These are phyloP conservation scores for Xylaria sp. DNA, from an alignment of 2,329 filamentous ascomycete genomes.

Conservation along the genomic window DNA sequence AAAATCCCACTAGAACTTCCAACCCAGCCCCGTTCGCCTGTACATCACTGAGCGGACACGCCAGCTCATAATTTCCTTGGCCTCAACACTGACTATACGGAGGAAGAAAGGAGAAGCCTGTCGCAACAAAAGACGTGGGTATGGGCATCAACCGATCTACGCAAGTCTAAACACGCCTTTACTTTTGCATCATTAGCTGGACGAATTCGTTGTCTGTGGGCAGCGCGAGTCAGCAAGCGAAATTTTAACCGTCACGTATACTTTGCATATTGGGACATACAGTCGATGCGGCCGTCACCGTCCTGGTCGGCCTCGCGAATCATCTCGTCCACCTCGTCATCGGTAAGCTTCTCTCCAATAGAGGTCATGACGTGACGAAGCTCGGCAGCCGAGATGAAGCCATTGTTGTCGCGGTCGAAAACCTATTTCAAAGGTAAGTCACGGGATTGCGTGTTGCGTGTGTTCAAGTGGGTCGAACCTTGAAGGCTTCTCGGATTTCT, in stretches of 20 bases:
- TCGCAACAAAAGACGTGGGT: slow-evolving; percentile 33
- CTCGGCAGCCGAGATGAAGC: slow-evolving; percentile 87
- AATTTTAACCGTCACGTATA: background rate
- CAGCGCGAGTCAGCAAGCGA: slow-evolving; percentile 29
- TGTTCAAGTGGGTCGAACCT: slow-evolving; percentile 52
- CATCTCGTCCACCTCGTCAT: slow-evolving; percentile 92
- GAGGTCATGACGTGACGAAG: slow-evolving; percentile 90
- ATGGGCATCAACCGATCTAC: slow-evolving; percentile 29
- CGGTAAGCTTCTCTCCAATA: slow-evolving; percentile 87
- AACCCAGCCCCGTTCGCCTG: slow-evolving; percentile 26
- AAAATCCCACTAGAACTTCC: slow-evolving; percentile 23
- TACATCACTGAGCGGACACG: slow-evolving; percentile 19
- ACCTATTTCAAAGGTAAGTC: slow-evolving; percentile 49
- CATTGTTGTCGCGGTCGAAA: slow-evolving; percentile 89
- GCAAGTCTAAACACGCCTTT: slow-evolving; percentile 43
- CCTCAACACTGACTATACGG: slow-evolving; percentile 11
- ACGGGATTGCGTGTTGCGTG: slow-evolving; percentile 7
- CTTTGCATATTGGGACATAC: slow-evolving; percentile 46
- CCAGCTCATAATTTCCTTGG: slow-evolving; percentile 15
- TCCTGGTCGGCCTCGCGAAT: slow-evolving; percentile 90
- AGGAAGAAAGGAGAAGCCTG: slow-evolving; percentile 28
- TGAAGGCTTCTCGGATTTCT: slow-evolving; percentile 88
- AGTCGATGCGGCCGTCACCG: slow-evolving; percentile 85
- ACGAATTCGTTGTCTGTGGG: slow-evolving; percentile 89
- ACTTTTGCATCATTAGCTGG: slow-evolving; percentile 96